These are phyloP conservation scores for Kwoniella dejecticola DNA, from an alignment of 768 basidiomycete genomes.

Conservation along the genomic window DNA sequence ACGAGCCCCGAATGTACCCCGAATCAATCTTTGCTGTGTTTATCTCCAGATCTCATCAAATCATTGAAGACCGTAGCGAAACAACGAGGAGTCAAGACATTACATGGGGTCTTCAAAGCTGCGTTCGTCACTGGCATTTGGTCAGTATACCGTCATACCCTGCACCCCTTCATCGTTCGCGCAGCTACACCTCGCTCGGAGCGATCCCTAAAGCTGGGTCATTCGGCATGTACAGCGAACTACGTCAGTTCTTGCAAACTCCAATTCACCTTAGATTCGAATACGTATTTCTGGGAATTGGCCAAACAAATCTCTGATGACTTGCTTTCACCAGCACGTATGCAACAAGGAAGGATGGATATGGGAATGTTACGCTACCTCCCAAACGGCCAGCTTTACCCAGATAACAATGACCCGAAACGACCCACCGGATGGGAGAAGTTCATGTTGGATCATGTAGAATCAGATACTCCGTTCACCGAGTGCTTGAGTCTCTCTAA, in stretches of 20 bases:
- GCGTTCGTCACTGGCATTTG: slow-evolving; percentile 20
- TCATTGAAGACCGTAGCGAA: slow-evolving; percentile 12
- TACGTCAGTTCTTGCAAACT: slow-evolving; percentile 14
- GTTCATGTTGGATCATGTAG: slow-evolving; percentile 15
- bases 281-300: slow-evolving; percentile 22
- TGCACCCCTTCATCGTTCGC: slow-evolving; percentile 1
- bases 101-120: slow-evolving; percentile 25
- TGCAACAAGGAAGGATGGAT: slow-evolving; percentile 3
- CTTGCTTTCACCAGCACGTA: background rate
- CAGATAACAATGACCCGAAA: background rate
- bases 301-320: slow-evolving; percentile 5
- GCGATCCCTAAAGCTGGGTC: slow-evolving; percentile 15
- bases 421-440: slow-evolving; percentile 33
- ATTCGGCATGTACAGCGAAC: slow-evolving; percentile 22
- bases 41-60: slow-evolving; percentile 5
- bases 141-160: slow-evolving; percentile 6
- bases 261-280: background rate
- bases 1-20: background rate
- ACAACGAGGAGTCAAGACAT: slow-evolving; percentile 18
- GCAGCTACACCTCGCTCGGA: slow-evolving; percentile 20
- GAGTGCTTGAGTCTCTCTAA: slow-evolving; percentile 26
- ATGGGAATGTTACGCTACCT: slow-evolving; percentile 31
- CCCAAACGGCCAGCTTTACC: slow-evolving; percentile 20
- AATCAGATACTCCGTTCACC: slow-evolving; percentile 5
- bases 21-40: slow-evolving; percentile 1